A percentile compares a stretch with the other conserved stretches of the same genome.
phyloP scores from a whole-genome alignment of 257 asterid species.

The Catharanthus roseus region DNA sequence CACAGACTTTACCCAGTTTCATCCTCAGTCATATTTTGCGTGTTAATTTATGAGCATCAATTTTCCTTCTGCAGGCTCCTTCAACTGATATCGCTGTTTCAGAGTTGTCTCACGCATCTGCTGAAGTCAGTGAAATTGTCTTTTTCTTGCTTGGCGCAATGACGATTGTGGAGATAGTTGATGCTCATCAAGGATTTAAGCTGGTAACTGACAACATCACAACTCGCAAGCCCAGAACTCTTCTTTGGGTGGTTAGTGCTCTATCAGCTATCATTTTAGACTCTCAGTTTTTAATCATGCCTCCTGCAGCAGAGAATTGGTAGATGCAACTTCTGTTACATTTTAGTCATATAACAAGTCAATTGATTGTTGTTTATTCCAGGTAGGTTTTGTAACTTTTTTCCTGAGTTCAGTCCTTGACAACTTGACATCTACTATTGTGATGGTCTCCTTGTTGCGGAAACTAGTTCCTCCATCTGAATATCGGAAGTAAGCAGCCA shows the following conservation, averaged over 20 bases:
- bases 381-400: slow-evolving; percentile 91
- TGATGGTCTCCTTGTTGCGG: slow-evolving; percentile 93
- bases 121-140: slow-evolving; percentile 93
- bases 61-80: slow-evolving; percentile 66
- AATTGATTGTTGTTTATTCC: slow-evolving; percentile 22
- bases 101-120: slow-evolving; percentile 91
- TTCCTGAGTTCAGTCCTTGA: slow-evolving; percentile 91
- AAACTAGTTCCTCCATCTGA: slow-evolving; percentile 95
- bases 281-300: neutral
- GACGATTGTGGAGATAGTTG: slow-evolving; percentile 96
- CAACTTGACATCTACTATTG: slow-evolving; percentile 96
- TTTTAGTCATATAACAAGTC: neutral
- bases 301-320: neutral
- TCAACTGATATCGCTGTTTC: slow-evolving; percentile 86
- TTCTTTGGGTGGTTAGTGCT: slow-evolving; percentile 95
- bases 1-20: neutral
- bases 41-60: neutral
- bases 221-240: slow-evolving; percentile 85
- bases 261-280: neutral
- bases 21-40: neutral
- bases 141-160: slow-evolving; percentile 96
- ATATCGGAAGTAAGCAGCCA: slow-evolving; percentile 76
- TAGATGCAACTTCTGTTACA: neutral
- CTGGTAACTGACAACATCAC: slow-evolving; percentile 89
- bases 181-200: slow-evolving; percentile 99